Conservation (phyloP, 257 asterid genomes). For the Solanum sejunctum region DNA sequence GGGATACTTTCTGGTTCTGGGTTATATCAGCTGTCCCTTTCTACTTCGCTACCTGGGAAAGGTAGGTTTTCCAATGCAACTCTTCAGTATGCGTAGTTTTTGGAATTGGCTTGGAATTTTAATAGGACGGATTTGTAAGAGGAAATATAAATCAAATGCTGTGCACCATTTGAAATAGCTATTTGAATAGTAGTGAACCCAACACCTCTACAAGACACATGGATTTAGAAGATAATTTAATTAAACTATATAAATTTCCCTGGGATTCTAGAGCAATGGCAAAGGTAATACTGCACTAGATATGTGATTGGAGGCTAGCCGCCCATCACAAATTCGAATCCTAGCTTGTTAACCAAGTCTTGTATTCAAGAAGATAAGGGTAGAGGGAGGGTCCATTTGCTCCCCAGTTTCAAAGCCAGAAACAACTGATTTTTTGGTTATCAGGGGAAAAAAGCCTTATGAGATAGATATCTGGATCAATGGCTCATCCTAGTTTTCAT, state of each 20-base stretch:
- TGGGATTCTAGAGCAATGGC: background rate
- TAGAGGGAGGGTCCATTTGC: background rate
- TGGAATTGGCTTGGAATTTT: background rate
- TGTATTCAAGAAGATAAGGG: background rate
- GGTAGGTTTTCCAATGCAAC: constrained; percentile 26
- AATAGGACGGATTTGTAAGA: background rate
- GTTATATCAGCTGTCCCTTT: constrained; percentile 76
- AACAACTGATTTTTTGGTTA: background rate
- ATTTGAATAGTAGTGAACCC: background rate
- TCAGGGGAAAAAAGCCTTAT: background rate
- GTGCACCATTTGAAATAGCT: background rate
- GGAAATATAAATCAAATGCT: background rate
- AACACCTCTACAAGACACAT: background rate
- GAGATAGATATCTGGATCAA: background rate
- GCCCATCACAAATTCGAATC: background rate
- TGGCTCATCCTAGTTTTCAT: background rate
- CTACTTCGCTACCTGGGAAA: constrained; percentile 88
- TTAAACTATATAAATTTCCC: background rate
- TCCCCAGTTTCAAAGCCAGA: background rate
- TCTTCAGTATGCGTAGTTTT: background rate
- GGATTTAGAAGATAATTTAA: background rate
- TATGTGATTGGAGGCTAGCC: background rate
- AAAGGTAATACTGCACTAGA: background rate
- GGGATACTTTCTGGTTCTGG: constrained; percentile 79
- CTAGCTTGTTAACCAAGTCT: background rate